Percentiles rank a stretch among this genome's conserved stretches.
Conservation (phyloP, 805 yeast species). For the Ogataea paradorogensis region DNA sequence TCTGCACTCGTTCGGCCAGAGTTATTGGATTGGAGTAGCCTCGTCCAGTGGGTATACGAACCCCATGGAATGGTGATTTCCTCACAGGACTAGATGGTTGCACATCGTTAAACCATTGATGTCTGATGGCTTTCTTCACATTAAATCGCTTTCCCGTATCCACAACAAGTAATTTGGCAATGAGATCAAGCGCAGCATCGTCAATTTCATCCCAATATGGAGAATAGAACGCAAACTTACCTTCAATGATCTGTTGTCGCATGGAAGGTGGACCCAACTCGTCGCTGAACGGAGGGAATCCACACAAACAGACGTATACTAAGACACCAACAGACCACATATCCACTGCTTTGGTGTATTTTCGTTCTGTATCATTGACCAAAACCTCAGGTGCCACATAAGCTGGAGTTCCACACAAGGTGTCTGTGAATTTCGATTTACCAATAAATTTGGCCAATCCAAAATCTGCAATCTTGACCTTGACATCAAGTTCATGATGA, state of each 20-base stretch:
- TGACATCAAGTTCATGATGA: conserved; percentile 53
- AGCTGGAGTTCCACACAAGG: conserved; percentile 84
- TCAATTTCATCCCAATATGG: conserved; percentile 76
- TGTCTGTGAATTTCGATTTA: conserved; percentile 68
- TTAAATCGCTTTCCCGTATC: conserved; percentile 45
- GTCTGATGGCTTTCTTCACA: conserved; percentile 38
- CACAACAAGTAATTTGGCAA: conserved; percentile 57
- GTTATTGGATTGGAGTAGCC: conserved; percentile 30
- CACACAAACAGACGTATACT: conserved; percentile 74
- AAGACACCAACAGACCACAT: conserved; percentile 82
- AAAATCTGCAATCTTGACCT: conserved; percentile 78
- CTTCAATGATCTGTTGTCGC: conserved; percentile 69
- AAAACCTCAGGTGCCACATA: conserved; percentile 82
- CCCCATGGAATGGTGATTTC: conserved; percentile 4
- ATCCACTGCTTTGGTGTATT: conserved; percentile 71
- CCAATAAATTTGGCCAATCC: conserved; percentile 73
- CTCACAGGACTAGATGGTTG: background rate
- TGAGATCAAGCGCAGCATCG: conserved; percentile 64
- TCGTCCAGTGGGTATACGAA: conserved; percentile 26
- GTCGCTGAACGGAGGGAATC: conserved; percentile 83
- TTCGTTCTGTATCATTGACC: conserved; percentile 46
- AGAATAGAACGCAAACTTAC: conserved; percentile 68
- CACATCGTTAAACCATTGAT: conserved; percentile 41
- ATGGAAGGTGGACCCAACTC: conserved; percentile 77
- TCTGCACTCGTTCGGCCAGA: conserved; percentile 24